Evolutionary conservation across 139 green algal genomes (phyloP).

Genomic region (Dunaliella primolecta): DNA sequence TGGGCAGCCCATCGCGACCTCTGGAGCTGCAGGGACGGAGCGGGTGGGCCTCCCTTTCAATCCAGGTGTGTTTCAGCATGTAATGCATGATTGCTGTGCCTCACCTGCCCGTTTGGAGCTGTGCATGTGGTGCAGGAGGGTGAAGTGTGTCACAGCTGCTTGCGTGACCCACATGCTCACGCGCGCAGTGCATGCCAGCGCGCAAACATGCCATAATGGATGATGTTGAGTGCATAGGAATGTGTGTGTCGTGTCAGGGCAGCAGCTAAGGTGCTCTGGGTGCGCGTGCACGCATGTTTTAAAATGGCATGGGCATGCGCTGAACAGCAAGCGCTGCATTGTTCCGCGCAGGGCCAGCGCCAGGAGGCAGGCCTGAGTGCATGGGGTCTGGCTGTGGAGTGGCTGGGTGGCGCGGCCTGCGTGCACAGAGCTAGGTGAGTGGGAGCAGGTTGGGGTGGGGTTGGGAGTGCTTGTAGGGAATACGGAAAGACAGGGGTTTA

Average conservation of each 20-base stretch:
- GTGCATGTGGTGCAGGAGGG: neutral
- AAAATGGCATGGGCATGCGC: neutral
- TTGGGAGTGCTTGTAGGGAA: neutral
- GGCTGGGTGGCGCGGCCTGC: neutral
- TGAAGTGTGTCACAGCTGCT: neutral
- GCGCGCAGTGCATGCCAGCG: neutral
- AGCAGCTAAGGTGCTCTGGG: neutral
- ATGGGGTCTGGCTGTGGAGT: neutral
- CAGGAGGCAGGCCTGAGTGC: neutral
- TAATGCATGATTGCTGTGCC: neutral
- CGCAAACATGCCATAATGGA: neutral
- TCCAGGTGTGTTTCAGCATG: neutral
- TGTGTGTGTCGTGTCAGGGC: neutral
- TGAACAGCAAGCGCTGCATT: neutral
- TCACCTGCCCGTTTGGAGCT: neutral
- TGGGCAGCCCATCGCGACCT: no score
- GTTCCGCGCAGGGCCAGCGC: neutral
- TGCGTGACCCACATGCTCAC: neutral
- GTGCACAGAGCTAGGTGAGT: neutral
- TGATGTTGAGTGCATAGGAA: neutral
- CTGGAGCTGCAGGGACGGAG: neutral
- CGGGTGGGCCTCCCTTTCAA: neutral
- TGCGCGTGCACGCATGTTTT: neutral
- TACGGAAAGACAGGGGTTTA: no score
- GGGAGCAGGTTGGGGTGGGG: neutral